These are phyloP conservation scores for Corynascus novoguineensis DNA, from an alignment of 495 filamentous ascomycete species.

Conservation along the genomic window DNA sequence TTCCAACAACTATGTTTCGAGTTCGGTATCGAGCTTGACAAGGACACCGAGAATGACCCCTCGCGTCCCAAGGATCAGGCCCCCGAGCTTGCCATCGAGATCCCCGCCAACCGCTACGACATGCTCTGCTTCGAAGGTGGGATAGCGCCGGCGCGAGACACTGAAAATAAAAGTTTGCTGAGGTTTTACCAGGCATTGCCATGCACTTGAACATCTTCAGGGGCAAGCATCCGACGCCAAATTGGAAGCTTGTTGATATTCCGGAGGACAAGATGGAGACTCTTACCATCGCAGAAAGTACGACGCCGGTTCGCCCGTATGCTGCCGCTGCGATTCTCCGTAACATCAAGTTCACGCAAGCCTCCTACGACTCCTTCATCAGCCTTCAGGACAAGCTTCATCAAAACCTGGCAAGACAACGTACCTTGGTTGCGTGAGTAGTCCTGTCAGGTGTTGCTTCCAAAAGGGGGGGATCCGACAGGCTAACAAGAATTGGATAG, in stretches of 20 bases:
- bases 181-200: constrained; percentile 54
- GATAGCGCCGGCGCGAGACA: neutral
- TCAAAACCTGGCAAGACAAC: constrained; percentile 87
- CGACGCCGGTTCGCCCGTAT: constrained; percentile 73
- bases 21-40: constrained; percentile 96
- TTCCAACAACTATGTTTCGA: constrained; percentile 99
- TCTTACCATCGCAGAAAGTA: constrained; percentile 75
- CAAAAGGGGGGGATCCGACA: no score
- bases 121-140: constrained; percentile 90
- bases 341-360: constrained; percentile 84
- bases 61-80: constrained; percentile 71
- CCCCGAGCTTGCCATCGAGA: constrained; percentile 95
- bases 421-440: constrained; percentile 71
- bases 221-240: constrained; percentile 64
- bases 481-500: constrained; percentile 13
- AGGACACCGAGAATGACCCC: constrained; percentile 72
- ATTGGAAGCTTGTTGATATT: constrained; percentile 67
- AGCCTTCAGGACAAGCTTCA: constrained; percentile 96
- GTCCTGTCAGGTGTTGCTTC: neutral
- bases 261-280: constrained; percentile 67
- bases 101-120: constrained; percentile 98
- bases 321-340: constrained; percentile 83
- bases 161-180: neutral
- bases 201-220: constrained; percentile 95
- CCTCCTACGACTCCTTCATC: constrained; percentile 95